Evolutionary conservation across 2,329 filamentous ascomycete genomes (phyloP), one percentile per base, ranked within the genome.

Genomic region (Diaporthe vexans): DNA sequence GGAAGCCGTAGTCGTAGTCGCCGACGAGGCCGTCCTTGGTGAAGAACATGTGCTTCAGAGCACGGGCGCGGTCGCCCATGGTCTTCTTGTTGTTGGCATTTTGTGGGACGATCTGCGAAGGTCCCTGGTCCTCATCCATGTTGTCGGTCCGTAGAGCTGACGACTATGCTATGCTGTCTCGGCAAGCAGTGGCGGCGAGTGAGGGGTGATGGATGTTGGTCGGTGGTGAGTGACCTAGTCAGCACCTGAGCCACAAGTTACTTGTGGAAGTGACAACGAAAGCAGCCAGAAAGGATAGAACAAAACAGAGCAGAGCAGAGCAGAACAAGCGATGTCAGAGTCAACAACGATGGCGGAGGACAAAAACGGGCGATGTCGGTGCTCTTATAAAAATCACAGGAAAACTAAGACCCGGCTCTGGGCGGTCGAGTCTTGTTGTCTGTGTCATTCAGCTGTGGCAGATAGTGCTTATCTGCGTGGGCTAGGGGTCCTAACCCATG

Each of bases 1-100:
- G 91, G 80, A 95, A 97, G 48, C 83, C 94, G 88, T 98, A 98
- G 87, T 98, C 94, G 83, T 98, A 98, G 79, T 91, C 88, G 76
- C 95, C 95, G 73, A 98, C 83, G 35, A 98, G 88, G 17, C 95
- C 95, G 1, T 95, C 89, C 76, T 86, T 91, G 59, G 89, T 91
- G 71, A 87, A 83, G 76, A 91, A 87, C 8, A 85, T 83, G 74
- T 83, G 84, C 78, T 80, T 85, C 72, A 84, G 33, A 57, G 77
- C 56, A 43, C 76, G 77, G 17, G 84, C 40, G 26, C 79, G 79
- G 67, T 81, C 78, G 71, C 77, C 79, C n/a, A 84, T 67, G 21
- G 80, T 81, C 73, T 77, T 81, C 72, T 80, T 81, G 24, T 80
- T 81, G 24, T 80, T 80, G 9, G 79, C 76, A 40, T 80, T 76